A percentile compares a stretch with the other conserved stretches of the same genome.
Evolutionary conservation across 352 stramenopile species (phyloP).

Genomic region (Phytophthora citrophthora): DNA sequence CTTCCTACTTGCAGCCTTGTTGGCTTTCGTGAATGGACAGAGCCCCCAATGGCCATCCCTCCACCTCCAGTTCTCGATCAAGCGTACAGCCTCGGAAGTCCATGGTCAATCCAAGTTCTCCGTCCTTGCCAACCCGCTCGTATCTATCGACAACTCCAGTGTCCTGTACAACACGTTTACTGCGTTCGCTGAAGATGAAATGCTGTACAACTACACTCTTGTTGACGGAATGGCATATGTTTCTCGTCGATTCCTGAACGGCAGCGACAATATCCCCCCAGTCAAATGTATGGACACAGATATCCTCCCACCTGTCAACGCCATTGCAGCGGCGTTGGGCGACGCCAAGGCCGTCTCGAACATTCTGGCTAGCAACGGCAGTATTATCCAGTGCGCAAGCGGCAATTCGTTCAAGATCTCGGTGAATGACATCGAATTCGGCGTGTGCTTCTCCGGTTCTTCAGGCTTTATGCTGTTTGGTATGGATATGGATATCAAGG

Average conservation of each 20-base stretch:
- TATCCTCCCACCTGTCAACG: constrained; percentile 32
- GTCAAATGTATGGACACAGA: constrained; percentile 23
- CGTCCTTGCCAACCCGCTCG: constrained; percentile 36
- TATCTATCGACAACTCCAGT: constrained; percentile 8
- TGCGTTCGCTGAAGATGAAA: constrained; percentile 24
- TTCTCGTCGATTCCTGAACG: constrained; percentile 7
- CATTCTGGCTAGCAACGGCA: constrained; percentile 17
- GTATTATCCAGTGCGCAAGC: constrained; percentile 23
- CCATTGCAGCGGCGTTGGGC: constrained; percentile 29
- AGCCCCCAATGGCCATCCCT: constrained; percentile 30
- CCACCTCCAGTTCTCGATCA: constrained; percentile 38
- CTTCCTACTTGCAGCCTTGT: constrained; percentile 1
- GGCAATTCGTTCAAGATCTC: constrained; percentile 33
- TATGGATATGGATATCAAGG: constrained; percentile 40
- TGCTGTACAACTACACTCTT: constrained; percentile 34
- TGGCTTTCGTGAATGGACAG: constrained; percentile 3
- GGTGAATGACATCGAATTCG: constrained; percentile 44
- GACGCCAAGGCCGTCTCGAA: constrained; percentile 15
- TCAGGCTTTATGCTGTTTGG: constrained; percentile 34
- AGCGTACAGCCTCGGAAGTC: constrained; percentile 33
- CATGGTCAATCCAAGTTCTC: constrained; percentile 39
- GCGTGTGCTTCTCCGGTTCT: constrained; percentile 37
- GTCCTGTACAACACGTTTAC: constrained; percentile 45
- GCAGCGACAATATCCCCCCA: neutral
- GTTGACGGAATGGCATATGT: constrained; percentile 34